Percentiles rank a stretch among this genome's conserved stretches.
These are phyloP conservation scores for Ophiostoma populinum DNA, from an alignment of 2,329 filamentous ascomycete species.

Conservation along the genomic window DNA sequence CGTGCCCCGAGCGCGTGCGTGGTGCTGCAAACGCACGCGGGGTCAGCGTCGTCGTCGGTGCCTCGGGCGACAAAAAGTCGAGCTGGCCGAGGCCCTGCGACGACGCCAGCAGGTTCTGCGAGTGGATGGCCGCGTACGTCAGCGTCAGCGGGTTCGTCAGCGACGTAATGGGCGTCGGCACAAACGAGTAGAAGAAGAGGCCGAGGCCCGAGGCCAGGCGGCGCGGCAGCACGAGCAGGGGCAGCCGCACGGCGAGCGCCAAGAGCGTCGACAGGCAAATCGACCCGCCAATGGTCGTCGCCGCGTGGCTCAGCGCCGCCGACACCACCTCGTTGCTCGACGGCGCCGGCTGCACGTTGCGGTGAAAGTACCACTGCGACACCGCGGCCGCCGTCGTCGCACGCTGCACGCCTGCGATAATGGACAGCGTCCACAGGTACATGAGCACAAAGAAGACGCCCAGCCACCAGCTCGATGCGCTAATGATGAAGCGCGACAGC, in stretches of 20 bases:
- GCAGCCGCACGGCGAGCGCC: slow-evolving; percentile 64
- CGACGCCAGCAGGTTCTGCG: slow-evolving; percentile 59
- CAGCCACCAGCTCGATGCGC: slow-evolving; percentile 83
- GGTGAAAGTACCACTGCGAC: slow-evolving; percentile 98
- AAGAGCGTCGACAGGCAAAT: slow-evolving; percentile 78
- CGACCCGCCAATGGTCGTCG: slow-evolving; percentile 77
- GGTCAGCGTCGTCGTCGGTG: slow-evolving; percentile 56
- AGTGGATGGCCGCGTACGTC: slow-evolving; percentile 89
- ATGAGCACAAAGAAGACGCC: slow-evolving; percentile 83
- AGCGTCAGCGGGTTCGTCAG: slow-evolving; percentile 83
- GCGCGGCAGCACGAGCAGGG: slow-evolving; percentile 66
- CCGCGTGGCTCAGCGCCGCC: slow-evolving; percentile 66
- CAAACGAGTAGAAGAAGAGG: slow-evolving; percentile 47
- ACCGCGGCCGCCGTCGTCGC: slow-evolving; percentile 88
- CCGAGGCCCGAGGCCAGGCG: slow-evolving; percentile 47
- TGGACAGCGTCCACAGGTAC: slow-evolving; percentile 85
- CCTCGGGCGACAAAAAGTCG: slow-evolving; percentile 56
- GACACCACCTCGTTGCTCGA: slow-evolving; percentile 66
- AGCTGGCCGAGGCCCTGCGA: slow-evolving; percentile 69
- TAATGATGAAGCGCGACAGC: slow-evolving; percentile 56
- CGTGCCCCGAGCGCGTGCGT: too few relatives aligned
- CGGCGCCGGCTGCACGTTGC: slow-evolving; percentile 60
- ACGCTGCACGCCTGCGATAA: slow-evolving; percentile 77
- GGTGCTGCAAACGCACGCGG: slow-evolving; percentile 28
- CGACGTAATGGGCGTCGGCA: slow-evolving; percentile 70